These are phyloP conservation scores for Claviceps africana DNA, from an alignment of 2,329 filamentous ascomycete genomes.

Conservation along the genomic window DNA sequence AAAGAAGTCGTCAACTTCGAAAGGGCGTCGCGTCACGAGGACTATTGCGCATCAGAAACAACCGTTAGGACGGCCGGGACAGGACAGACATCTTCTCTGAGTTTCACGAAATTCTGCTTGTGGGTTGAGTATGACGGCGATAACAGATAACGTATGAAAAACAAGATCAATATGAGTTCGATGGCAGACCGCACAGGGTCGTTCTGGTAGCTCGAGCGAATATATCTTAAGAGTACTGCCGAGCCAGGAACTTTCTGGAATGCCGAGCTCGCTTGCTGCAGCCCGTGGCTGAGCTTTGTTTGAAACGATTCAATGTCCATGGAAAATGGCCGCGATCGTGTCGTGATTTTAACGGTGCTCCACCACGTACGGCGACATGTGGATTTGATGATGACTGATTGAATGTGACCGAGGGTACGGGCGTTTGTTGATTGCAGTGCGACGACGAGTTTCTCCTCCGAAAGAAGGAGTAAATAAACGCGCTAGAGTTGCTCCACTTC, in stretches of 20 bases:
- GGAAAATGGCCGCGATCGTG: background rate
- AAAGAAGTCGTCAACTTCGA: background rate
- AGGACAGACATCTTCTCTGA: slow-evolving; percentile 56
- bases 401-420: background rate
- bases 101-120: slow-evolving; percentile 75
- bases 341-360: background rate
- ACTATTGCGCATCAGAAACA: background rate
- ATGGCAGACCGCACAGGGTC: slow-evolving; percentile 89
- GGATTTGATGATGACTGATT: background rate
- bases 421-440: background rate
- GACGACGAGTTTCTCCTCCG: too few relatives aligned
- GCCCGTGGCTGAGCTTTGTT: slow-evolving; percentile 32
- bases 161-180: slow-evolving; percentile 85
- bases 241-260: slow-evolving; percentile 92
- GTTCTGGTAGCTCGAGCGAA: slow-evolving; percentile 94
- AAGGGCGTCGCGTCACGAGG: background rate
- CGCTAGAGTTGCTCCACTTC: too few relatives aligned
- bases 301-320: slow-evolving; percentile 55
- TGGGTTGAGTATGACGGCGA: slow-evolving; percentile 85
- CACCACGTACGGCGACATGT: background rate
- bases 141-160: slow-evolving; percentile 86
- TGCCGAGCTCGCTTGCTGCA: slow-evolving; percentile 40
- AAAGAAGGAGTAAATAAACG: too few relatives aligned
- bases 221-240: slow-evolving; percentile 85
- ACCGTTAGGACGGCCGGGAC: background rate